Conservation (phyloP, 768 basidiomycete genomes). For the Tricholoma bakamatsutake region DNA sequence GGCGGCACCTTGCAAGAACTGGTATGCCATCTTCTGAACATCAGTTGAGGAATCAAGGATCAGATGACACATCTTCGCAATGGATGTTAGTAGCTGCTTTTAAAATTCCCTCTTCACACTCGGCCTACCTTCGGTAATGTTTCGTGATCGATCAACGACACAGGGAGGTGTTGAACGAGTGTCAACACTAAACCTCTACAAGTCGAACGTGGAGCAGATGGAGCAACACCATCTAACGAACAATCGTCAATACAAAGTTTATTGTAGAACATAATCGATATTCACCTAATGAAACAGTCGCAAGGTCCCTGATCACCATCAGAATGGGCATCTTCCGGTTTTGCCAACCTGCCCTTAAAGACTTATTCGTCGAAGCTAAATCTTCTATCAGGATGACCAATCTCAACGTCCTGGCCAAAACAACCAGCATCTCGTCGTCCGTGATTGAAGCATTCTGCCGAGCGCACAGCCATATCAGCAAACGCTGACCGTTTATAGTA, state of each 20-base stretch:
- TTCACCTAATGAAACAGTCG: conserved; percentile 46
- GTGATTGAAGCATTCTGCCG: conserved; percentile 53
- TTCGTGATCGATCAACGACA: conserved; percentile 52
- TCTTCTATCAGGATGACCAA: conserved; percentile 68
- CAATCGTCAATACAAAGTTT: neutral
- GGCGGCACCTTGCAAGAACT: conserved; percentile 64
- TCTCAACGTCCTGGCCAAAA: conserved; percentile 63
- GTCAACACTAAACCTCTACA: conserved; percentile 66
- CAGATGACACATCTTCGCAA: conserved; percentile 69
- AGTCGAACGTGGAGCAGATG: conserved; percentile 54
- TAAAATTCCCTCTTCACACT: neutral
- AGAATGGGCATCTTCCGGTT: conserved; percentile 48
- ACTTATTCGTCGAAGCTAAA: conserved; percentile 65
- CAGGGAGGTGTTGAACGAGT: conserved; percentile 62
- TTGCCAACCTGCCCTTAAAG: conserved; percentile 64
- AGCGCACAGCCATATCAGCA: neutral
- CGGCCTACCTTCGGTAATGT: conserved; percentile 56
- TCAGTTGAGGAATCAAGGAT: conserved; percentile 55
- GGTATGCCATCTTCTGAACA: conserved; percentile 77
- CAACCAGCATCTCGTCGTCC: conserved; percentile 52
- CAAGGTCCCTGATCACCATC: conserved; percentile 54
- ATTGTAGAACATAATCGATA: neutral
- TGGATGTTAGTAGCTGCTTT: neutral
- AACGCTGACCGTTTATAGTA: neutral
- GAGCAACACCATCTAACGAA: conserved; percentile 18